Evolutionary conservation across 2,329 filamentous ascomycete genomes (phyloP), one percentile per base, ranked within the genome.

Genomic region (Pseudomassariella vexata): DNA sequence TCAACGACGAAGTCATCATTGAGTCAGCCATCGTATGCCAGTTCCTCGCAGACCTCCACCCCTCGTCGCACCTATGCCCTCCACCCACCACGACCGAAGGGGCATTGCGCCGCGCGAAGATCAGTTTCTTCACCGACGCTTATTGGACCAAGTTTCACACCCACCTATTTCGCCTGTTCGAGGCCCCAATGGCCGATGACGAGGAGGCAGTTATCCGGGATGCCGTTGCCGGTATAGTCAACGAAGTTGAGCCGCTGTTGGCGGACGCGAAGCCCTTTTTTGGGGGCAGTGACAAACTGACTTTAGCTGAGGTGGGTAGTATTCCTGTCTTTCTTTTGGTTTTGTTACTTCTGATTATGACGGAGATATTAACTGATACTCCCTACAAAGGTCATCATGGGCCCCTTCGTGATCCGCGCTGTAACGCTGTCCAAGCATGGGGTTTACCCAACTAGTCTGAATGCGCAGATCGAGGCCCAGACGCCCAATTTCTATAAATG

Each of bases 11-110:
- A 9, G n/a, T 36, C 8, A 19, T 39, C 19, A 28, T 36, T 18
- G 37, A 39, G 23, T 39, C 37, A 10, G 34, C 37, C 19, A 36
- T 39, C 11, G 34, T 39, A 9, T 36, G 33, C 34, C 33, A 36
- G 27, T 39, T 36, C 24, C 30, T 39, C 7, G 34, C 28, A 1
- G 37, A 39, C 21, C 7, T 34, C 10, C 22, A 30, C 12, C 37
- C 37, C 8, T 33, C 30, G n/a, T 36, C 31, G 6, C 28, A 24
- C 9, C 34, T 39, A 22, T 36, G 33, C 27, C 37, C 37, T 9
- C 15, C 29, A n/a, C 27, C 37, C 9, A 30, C 26, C 6, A 30
- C 37, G 9, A 20, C 24, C 8, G 37, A 16, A 10, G 34, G 37
- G n/a, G 37, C 37, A n/a, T 24, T 39, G 23, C 29, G 23, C 15